Evolutionary conservation across 2,329 filamentous ascomycete genomes (phyloP), one percentile per base, ranked within the genome.

Genomic region (Colletotrichum limetticola): DNA sequence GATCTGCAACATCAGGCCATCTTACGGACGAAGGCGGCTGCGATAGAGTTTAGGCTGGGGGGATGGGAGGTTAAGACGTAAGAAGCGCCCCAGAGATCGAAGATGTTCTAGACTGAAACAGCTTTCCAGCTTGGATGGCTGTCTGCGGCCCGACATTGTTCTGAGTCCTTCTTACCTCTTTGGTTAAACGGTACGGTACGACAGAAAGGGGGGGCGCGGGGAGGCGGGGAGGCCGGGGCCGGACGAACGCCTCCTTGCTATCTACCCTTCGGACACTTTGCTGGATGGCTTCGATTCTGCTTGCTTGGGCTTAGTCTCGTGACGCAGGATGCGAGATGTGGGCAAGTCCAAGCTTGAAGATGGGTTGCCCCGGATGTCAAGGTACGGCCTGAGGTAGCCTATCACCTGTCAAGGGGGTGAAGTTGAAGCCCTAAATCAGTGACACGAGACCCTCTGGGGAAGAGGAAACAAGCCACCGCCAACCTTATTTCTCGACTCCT

Each of bases 1-100:
- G 37, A 28, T 52, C 55, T 35, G 2, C 37, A 58, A 58, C 52
- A 62, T 71, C 68, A 62, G 68, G 57, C 57, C 64, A 68, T 62
- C 16, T 35, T 52, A 49, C 68, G 49, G 62, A 70, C 30, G 61
- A 37, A 62, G 35, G 49, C 35, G 16, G 49, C 30, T 4, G n/a
- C 14, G 49, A 22, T 61, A 24, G 68, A 71, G 57, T 61, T 57
- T 42, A 12, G 14, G 12, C 19, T n/a, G 42, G 42, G 19, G 19
- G 3, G 0, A 49, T n/a, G 42, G 19, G 42, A 35, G 32, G 9
- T 35, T 11, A 35, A 35, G 9, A 35, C 32, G 42, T 11, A 49
- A 49, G 19, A 49, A 22, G 19, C 19, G 19, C 42, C 19, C 19
- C 19, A 8, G 19, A 49, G 19, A 22, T 49, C 42, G 37, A 49